A percentile compares a stretch with the other conserved stretches of the same genome.
These are phyloP conservation scores for Chrysopogon serrulatus DNA, from an alignment of 176 grass and related monocot genomes.

Conservation along the genomic window DNA sequence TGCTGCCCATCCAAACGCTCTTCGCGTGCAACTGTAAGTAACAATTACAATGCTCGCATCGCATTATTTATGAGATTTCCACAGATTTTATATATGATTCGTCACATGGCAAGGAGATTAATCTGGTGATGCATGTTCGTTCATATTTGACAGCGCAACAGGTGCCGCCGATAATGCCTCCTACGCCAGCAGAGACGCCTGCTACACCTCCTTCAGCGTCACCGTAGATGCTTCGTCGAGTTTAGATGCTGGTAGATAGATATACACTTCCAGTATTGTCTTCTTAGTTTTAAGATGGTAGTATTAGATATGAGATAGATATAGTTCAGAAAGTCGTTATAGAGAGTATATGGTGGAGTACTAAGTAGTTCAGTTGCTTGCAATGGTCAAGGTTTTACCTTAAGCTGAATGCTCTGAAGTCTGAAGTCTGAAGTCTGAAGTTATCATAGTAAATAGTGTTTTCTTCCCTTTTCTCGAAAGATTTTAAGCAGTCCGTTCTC, in stretches of 20 bases:
- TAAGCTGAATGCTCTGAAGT: neutral
- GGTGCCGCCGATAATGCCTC: constrained; percentile 17
- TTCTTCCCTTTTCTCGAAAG: no score
- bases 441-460: no score
- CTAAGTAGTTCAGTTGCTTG: neutral
- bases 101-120: neutral
- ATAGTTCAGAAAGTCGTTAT: neutral
- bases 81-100: neutral
- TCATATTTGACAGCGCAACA: constrained; percentile 7
- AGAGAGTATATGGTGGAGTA: neutral
- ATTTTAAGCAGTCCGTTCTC: no score
- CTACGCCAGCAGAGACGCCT: neutral
- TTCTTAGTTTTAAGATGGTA: neutral
- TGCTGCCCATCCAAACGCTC: neutral
- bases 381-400: neutral
- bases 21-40: constrained; percentile 10
- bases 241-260: neutral
- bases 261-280: neutral
- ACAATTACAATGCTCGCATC: neutral
- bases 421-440: no score
- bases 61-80: neutral
- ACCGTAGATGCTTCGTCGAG: neutral
- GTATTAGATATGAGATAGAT: neutral
- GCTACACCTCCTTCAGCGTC: neutral
- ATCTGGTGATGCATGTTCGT: neutral